Evolutionary conservation across 23 red algal species (phyloP), one percentile per base, ranked within the genome.

Genomic region (Agarophyton chilense): DNA sequence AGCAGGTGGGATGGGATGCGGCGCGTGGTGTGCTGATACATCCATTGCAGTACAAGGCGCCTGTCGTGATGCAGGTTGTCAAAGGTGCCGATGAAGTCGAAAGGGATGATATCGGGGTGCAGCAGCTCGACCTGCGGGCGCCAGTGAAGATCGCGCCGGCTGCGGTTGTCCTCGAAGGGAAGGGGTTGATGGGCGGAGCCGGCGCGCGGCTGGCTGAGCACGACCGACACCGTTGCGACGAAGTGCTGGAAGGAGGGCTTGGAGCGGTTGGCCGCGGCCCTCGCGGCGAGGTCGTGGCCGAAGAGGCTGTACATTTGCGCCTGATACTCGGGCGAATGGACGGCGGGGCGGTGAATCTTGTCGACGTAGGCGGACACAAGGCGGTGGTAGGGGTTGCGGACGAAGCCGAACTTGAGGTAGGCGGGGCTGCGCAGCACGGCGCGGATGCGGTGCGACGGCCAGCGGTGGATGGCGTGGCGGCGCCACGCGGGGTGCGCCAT

Each of bases 351-450:
- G 0, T 45, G 64, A 19, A 95, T 55, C 55, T 95, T 95, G 63
- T 95, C 84, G 45, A 95, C 34, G 57, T 95, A 95, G 10, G 79
- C 79, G 21, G 81, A 89, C 10, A 95, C 40, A 31, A 95, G 28
- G 25, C 93, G 68, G 43, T 90, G 51, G 43, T 70, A 85, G 13
- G 93, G 93, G 64, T 95, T 85, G 4, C 93, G 32, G 24, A 95
- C 93, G 83, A 95, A 95, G 29, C 78, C 84, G 56, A 95, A 89
- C 77, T 90, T 95, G 46, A 95, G 70, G 86, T 87, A 95, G 19
- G 73, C 34, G 17, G 78, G 79, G 34, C 72, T 66, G 18, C 71
- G 40, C 33, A 95, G 41, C 25, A 74, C 38, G 34, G 11, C 4
- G 11, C 21, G 21, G 38, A 89, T 78, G 26, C 24, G 52, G 13